Base-by-base conservation (phyloP, 2,329 filamentous ascomycete genomes). In the Penicillium janthinellum region DNA sequence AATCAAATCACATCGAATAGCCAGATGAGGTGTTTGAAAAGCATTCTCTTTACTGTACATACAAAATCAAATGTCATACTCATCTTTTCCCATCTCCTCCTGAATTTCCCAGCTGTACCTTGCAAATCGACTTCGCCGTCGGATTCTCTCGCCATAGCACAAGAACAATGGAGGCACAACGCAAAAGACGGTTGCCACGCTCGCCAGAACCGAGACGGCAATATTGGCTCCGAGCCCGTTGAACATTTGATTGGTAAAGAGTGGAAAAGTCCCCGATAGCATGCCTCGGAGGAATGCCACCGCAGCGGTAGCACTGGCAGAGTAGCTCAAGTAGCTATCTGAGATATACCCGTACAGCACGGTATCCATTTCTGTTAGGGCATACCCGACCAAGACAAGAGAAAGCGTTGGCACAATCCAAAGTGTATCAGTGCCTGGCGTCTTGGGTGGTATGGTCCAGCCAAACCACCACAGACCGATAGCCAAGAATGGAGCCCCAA, bases 391-490 rank as follows among this genome's bases (percentile, higher is more conserved):
- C 3, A 79, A 67, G 0, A 79, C 67, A 2, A 83, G 72, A 0
- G 77, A 73, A 0, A 78, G 51, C 4, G 77, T 75, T 2, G 79
- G 75, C 1, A 78, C 73, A 7, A 79, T 70, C 75, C 78, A 81
- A 25, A 73, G 73, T 0, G 75, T 59, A 20, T 42, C n/a, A 0
- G 56, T 41, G 2, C 61, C 42, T 14, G 65, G 59, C 1, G 73
- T 64, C 3, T 64, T 63, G 0, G 80, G 80, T 0, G 82, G 81
- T 3, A 83, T 75, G 1, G 81, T 82, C 73, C 77, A 79, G 4
- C 77, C 77, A 58, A 83, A 82, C 74, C 75, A 78, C 75, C 79
- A 81, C 0, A 84, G 71, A 0, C 77, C 79, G 20, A 77, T 65
- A 3, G 80, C 78, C 4, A 83, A 71, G 10, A 75, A 67, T 0